Evolutionary conservation across 345 rosid genomes (phyloP).

Genomic region (Trapa bicornis): DNA sequence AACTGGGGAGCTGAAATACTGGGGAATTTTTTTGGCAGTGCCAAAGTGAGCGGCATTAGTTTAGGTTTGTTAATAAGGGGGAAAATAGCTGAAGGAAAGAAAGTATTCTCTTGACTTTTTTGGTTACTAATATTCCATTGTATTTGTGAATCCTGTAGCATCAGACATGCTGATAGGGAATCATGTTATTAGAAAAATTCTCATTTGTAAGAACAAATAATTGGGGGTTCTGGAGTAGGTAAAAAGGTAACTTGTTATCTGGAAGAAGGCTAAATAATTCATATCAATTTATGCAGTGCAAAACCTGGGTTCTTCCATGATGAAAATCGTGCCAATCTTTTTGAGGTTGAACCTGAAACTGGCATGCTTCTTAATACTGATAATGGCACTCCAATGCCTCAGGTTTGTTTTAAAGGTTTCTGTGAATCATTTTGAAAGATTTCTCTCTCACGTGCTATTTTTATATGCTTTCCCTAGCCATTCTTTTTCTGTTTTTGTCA

Average conservation of each 20-base stretch:
- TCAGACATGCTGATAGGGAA: no score
- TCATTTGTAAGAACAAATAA: no score
- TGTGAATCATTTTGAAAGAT: background rate
- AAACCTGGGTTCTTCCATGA: slow-evolving; percentile 97
- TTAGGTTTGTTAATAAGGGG: background rate
- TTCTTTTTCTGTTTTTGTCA: slow-evolving; percentile 3
- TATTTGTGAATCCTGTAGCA: no score
- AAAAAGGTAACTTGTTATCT: background rate
- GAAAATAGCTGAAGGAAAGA: background rate
- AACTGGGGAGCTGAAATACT: background rate
- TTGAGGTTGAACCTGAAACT: slow-evolving; percentile 75
- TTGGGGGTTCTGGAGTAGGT: no score
- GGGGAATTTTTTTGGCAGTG: background rate
- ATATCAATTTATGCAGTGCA: slow-evolving; percentile 39
- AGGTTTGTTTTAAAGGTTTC: slow-evolving; percentile 30
- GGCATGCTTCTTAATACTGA: slow-evolving; percentile 92
- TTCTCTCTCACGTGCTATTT: background rate
- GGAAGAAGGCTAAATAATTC: background rate
- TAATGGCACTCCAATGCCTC: slow-evolving; percentile 89
- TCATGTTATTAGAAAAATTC: no score
- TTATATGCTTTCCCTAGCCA: background rate
- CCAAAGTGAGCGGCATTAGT: background rate
- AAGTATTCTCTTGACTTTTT: no score
- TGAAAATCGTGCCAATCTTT: slow-evolving; percentile 67
- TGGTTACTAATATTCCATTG: no score